These are phyloP conservation scores for Bolboschoenoplectus hybrid DNA, from an alignment of 202 grass and related monocot genomes.

Conservation along the genomic window DNA sequence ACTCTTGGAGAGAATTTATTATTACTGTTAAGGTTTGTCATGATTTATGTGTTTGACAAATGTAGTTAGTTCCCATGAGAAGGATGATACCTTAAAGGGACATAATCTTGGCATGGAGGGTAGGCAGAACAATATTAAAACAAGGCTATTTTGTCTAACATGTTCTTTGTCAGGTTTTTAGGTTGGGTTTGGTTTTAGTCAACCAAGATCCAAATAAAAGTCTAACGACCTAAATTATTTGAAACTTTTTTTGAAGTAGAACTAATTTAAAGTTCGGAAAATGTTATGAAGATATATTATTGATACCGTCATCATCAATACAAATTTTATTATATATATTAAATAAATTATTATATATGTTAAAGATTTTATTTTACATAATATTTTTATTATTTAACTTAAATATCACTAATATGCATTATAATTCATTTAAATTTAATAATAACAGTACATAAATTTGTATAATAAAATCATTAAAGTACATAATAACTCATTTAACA, in stretches of 20 bases:
- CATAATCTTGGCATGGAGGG: slow-evolving; percentile 73
- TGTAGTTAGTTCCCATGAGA: slow-evolving; percentile 57
- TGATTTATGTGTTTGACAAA: slow-evolving; percentile 66
- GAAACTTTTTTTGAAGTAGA: not conserved
- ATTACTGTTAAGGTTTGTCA: slow-evolving; percentile 59
- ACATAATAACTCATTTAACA: too few species aligned
- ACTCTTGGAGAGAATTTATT: slow-evolving; percentile 54
- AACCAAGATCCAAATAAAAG: not conserved
- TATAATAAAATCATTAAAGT: too few species aligned
- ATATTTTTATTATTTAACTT: too few species aligned
- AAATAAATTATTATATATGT: too few species aligned
- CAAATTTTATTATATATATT: too few species aligned
- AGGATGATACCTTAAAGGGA: slow-evolving; percentile 51
- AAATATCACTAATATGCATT: too few species aligned
- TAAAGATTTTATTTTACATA: too few species aligned
- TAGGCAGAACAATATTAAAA: not conserved
- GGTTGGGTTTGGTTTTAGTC: not conserved
- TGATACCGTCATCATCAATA: too few species aligned
- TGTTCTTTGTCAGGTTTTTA: not conserved
- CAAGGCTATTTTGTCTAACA: not conserved
- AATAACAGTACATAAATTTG: too few species aligned
- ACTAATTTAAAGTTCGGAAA: not conserved
- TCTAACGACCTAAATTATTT: not conserved
- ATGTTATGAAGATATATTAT: too few species aligned
- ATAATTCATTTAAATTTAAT: too few species aligned